Evolutionary conservation across 2,329 filamentous ascomycete genomes (phyloP).

Genomic region (Xylariaceae sp.): DNA sequence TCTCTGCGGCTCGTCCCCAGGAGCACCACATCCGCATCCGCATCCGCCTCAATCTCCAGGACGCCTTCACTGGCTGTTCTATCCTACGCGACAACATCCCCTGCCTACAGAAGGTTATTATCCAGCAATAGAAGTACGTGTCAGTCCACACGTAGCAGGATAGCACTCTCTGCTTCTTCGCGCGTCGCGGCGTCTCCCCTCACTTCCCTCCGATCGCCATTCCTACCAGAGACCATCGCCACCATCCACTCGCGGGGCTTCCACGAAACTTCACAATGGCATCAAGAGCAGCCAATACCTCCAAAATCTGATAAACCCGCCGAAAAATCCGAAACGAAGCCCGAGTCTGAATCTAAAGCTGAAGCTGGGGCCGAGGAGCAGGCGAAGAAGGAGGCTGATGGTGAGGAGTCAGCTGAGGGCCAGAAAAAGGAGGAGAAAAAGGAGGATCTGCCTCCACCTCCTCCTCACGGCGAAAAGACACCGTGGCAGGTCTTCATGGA

Average conservation of each 20-base stretch:
- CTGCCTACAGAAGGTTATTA: slow-evolving; percentile 46
- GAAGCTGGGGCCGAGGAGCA: slow-evolving; percentile 38
- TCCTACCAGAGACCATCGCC: slow-evolving; percentile 40
- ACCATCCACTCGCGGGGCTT: slow-evolving; percentile 37
- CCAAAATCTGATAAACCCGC: slow-evolving; percentile 24
- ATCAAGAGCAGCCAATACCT: slow-evolving; percentile 32
- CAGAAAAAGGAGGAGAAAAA: slow-evolving; percentile 57
- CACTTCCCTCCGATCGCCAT: slow-evolving; percentile 43
- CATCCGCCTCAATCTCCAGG: slow-evolving; percentile 32
- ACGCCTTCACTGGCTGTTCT: slow-evolving; percentile 36
- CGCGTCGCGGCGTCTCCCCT: slow-evolving; percentile 28
- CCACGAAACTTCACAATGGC: slow-evolving; percentile 33
- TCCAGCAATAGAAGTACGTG: slow-evolving; percentile 24
- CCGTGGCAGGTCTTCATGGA: slow-evolving; percentile 99
- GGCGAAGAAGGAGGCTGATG: slow-evolving; percentile 43
- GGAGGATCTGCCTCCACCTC: slow-evolving; percentile 74
- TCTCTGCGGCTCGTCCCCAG: slow-evolving; percentile 39
- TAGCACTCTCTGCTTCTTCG: slow-evolving; percentile 26
- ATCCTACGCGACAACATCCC: slow-evolving; percentile 43
- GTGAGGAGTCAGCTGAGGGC: slow-evolving; percentile 42
- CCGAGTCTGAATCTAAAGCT: slow-evolving; percentile 35
- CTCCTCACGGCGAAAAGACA: slow-evolving; percentile 97
- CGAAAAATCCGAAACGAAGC: slow-evolving; percentile 32
- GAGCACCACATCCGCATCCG: slow-evolving; percentile 42
- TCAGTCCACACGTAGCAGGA: slow-evolving; percentile 28